phyloP scores from a whole-genome alignment of 2,329 filamentous ascomycete species.

The Cladophialophora psammophila region DNA sequence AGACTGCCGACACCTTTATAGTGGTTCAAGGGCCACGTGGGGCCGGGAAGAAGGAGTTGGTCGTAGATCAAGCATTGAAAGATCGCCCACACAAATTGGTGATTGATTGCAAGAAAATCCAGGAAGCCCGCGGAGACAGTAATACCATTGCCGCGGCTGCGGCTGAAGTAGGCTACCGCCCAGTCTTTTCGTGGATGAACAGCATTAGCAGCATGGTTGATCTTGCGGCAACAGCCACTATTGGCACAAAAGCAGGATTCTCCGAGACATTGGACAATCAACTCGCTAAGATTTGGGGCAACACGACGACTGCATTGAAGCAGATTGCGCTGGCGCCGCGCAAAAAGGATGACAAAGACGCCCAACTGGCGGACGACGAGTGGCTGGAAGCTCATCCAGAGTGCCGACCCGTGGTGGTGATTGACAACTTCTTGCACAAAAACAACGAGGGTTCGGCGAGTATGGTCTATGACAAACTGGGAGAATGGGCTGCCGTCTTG shows the following conservation, averaged over 20 bases:
- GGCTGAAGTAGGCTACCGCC: conserved; percentile 83
- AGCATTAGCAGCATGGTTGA: conserved; percentile 92
- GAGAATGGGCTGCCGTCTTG: conserved; percentile 87
- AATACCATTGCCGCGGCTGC: conserved; percentile 84
- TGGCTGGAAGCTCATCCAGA: conserved; percentile 91
- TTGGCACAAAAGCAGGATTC: conserved; percentile 92
- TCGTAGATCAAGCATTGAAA: conserved; percentile 82
- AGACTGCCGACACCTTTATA: conserved; percentile 89
- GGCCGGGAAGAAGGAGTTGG: conserved; percentile 87
- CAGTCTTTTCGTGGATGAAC: conserved; percentile 96
- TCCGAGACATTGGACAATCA: conserved; percentile 92
- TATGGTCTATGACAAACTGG: conserved; percentile 76
- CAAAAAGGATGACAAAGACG: conserved; percentile 76
- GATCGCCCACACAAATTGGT: conserved; percentile 76
- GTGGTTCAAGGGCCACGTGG: conserved; percentile 91
- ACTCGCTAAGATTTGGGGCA: conserved; percentile 86
- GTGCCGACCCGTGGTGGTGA: conserved; percentile 79
- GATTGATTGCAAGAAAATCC: conserved; percentile 91
- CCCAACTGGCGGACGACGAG: conserved; percentile 77
- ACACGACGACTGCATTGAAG: conserved; percentile 79
- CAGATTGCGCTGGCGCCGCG: conserved; percentile 75
- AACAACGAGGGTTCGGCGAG: conserved; percentile 66
- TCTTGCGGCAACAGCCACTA: conserved; percentile 89
- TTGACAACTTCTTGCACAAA: conserved; percentile 91
- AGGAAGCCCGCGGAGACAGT: conserved; percentile 87